These are phyloP conservation scores for Aspergillus neotritici DNA, from an alignment of 2,329 filamentous ascomycete genomes.

Conservation along the genomic window DNA sequence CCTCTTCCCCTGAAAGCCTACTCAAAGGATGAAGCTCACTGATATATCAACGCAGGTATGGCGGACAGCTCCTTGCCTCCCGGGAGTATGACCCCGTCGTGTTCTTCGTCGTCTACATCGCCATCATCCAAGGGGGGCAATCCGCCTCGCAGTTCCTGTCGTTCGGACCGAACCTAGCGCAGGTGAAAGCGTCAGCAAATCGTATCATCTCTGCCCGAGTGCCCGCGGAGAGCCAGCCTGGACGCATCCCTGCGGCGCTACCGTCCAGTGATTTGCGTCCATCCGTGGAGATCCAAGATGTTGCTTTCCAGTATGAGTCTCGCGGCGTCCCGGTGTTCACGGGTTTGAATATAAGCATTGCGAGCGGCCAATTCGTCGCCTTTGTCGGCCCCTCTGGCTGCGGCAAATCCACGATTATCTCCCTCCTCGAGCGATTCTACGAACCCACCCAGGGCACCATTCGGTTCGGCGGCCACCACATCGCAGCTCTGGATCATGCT, in stretches of 20 bases:
- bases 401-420: conserved; percentile 44
- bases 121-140: conserved; percentile 62
- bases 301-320: conserved; percentile 30
- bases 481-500: conserved; percentile 20
- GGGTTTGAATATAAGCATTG: conserved; percentile 28
- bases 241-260: no score
- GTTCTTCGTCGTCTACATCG: conserved; percentile 59
- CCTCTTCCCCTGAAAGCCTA: no score
- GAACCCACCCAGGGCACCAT: conserved; percentile 37
- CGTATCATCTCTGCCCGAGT: conserved; percentile 22
- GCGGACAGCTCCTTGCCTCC: conserved; percentile 52
- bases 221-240: no score
- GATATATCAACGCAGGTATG: no score
- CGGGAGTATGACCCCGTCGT: conserved; percentile 45
- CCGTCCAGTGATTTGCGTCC: no score
- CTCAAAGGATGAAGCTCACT: no score
- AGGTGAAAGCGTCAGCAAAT: conserved; percentile 34
- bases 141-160: conserved; percentile 61
- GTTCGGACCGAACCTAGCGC: conserved; percentile 53
- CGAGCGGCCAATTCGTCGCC: conserved; percentile 40
- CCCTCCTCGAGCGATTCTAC: conserved; percentile 46
- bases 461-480: conserved; percentile 25
- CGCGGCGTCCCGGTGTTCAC: conserved; percentile 25
- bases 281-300: no score
- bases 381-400: conserved; percentile 47